Base-by-base conservation (phyloP, 345 rosid species). In the Eucalyptus victrix region DNA sequence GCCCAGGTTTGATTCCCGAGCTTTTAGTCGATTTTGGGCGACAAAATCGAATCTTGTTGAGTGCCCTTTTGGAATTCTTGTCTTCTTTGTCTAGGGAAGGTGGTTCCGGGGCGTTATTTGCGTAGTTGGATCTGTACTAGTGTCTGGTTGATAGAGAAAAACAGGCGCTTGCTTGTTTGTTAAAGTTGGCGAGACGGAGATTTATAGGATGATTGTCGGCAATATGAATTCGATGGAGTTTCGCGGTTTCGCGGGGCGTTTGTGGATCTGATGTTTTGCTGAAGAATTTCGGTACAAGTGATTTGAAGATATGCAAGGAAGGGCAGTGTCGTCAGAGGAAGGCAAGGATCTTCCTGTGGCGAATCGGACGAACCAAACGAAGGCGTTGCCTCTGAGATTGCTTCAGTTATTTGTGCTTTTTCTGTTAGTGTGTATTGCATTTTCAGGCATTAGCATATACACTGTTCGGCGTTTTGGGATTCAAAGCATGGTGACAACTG, bases 391-490 rank as follows among this genome's bases (percentile, higher is more conserved):
- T 2, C 50, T 92, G 18, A 93, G 98, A 88, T 42, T 94, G 23
- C 92, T 96, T 37, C 96, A 88, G 87, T 85, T 96, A 49, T 92
- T 96, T 76, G 93, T 94, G 26, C 42, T 94, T 23, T 96, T 96
- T 88, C 76, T 97, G 80, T 86, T 93, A 58, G 90, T 97, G 53
- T 92, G 96, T 58, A 40, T 94, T n/a, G 92, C 93, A 21, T 94
- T 97, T 87, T 96, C 95, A 86, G 86, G 94, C 92, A 88, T 98
- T 88, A 97, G 98, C 90, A 89, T 97, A 88, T 98, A 95, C 81
- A 90, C 95, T 56, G 91, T 95, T 90, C 94, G 95, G 90, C 94
- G 86, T 86, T 93, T 92, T 89, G 97, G 99, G 86, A 89, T 94
- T 88, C 92, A 93, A 87, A 93, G 88, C 89, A 92, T 92, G 45